Evolutionary conservation across 768 basidiomycete species (phyloP).

Genomic region (Lentinula detonsa): DNA sequence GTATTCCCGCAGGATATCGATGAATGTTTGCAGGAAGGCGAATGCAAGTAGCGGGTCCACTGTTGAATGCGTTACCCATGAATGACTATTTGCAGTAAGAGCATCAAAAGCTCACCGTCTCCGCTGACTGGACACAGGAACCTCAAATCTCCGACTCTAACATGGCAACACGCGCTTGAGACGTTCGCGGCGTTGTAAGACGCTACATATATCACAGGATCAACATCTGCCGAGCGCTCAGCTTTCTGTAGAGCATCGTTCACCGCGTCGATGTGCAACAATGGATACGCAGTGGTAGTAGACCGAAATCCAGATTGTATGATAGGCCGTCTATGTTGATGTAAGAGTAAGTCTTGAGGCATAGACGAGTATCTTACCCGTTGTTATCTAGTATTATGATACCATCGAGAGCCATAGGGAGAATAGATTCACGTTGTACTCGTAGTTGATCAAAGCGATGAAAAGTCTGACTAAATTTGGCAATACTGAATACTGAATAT

Average conservation of each 20-base stretch:
- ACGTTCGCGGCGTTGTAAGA: constrained; percentile 36
- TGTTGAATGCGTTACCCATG: not conserved
- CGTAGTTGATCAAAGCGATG: not conserved
- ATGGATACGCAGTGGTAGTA: constrained; percentile 68
- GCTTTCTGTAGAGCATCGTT: constrained; percentile 37
- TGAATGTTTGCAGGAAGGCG: constrained; percentile 80
- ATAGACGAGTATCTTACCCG: constrained; percentile 43
- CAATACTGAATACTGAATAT: not conserved
- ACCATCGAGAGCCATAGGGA: constrained; percentile 70
- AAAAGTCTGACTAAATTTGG: not conserved
- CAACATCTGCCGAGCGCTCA: constrained; percentile 46
- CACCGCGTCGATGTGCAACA: constrained; percentile 81
- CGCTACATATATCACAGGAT: constrained; percentile 69
- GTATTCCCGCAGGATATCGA: constrained; percentile 81
- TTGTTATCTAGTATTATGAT: constrained; percentile 71
- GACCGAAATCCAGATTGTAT: constrained; percentile 89
- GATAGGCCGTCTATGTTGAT: constrained; percentile 53
- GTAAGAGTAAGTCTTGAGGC: not conserved
- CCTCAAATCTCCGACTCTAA: constrained; percentile 68
- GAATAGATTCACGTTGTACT: not conserved
- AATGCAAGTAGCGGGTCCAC: constrained; percentile 67
- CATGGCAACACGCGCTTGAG: constrained; percentile 80
- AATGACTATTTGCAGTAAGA: not conserved
- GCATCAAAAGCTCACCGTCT: constrained; percentile 60
- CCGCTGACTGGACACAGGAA: constrained; percentile 79